phyloP scores from a whole-genome alignment of 257 asterid genomes.

The Ligustrum vulgare region DNA sequence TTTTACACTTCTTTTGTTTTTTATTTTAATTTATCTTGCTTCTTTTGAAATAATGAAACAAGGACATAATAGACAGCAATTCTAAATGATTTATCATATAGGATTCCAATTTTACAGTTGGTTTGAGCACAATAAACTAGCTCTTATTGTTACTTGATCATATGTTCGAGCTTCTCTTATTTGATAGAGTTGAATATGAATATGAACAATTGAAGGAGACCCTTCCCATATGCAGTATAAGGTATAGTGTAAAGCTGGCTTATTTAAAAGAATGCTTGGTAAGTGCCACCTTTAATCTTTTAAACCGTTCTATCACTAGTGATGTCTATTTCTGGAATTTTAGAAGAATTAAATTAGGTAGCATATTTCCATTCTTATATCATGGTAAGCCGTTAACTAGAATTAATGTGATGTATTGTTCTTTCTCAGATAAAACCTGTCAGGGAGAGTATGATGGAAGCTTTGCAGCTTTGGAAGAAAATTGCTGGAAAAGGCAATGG shows the following conservation, averaged over 20 bases:
- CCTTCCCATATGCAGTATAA: background rate
- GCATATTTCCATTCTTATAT: background rate
- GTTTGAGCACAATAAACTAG: background rate
- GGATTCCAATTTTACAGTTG: background rate
- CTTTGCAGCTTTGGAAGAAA: conserved; percentile 97
- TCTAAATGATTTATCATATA: background rate
- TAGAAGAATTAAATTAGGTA: conserved; percentile 10
- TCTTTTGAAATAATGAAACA: background rate
- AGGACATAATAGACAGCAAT: background rate
- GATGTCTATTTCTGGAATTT: conserved; percentile 17
- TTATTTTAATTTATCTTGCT: background rate
- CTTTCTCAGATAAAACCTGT: conserved; percentile 79
- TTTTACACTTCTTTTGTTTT: background rate
- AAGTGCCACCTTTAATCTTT: conserved; percentile 4
- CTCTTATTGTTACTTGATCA: background rate
- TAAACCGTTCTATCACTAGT: conserved; percentile 4
- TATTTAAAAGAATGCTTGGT: conserved; percentile 15
- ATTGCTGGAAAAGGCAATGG: conserved; percentile 84
- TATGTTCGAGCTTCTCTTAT: background rate
- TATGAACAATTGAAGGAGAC: background rate
- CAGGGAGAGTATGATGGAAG: conserved; percentile 89
- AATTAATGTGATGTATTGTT: background rate
- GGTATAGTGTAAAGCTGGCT: background rate
- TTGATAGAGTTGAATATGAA: background rate
- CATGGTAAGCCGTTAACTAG: conserved; percentile 17